These are phyloP conservation scores for Madurella mycetomatis DNA, from an alignment of 2,329 filamentous ascomycete genomes.

Conservation along the genomic window DNA sequence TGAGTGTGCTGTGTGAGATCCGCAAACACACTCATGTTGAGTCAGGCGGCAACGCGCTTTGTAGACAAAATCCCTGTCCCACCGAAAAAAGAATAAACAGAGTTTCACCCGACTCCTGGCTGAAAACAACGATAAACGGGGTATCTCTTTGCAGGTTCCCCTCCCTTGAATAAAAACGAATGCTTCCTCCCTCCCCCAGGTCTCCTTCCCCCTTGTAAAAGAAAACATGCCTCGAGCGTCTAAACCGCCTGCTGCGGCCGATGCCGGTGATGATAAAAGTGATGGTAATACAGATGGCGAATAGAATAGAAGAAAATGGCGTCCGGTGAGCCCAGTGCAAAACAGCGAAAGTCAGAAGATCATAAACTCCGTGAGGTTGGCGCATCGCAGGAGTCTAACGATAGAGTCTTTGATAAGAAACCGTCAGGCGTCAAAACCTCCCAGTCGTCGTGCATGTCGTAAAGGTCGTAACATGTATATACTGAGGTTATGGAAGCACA, in stretches of 20 bases:
- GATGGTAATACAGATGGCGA: neutral
- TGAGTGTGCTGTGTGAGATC: no score
- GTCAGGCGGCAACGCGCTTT: neutral
- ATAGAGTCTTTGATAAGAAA: neutral
- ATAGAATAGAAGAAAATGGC: neutral
- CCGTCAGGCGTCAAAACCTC: neutral
- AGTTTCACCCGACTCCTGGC: neutral
- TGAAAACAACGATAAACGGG: neutral
- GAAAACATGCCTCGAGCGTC: neutral
- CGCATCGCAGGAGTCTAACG: neutral
- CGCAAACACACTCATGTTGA: neutral
- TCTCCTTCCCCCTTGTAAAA: neutral
- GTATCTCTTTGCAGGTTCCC: constrained; percentile 1
- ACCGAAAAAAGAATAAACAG: neutral
- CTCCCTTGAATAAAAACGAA: neutral
- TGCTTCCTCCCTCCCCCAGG: neutral
- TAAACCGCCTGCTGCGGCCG: neutral
- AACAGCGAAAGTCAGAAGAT: neutral
- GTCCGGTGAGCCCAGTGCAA: neutral
- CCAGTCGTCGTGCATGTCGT: constrained; percentile 10
- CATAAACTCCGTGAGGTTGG: neutral
- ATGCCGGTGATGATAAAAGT: neutral
- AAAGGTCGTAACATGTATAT: constrained; percentile 1
- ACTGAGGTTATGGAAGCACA: neutral
- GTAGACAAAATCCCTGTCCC: neutral